These are phyloP conservation scores for Zygosaccharomyces rouxii DNA, from an alignment of 805 yeast genomes.

Conservation along the genomic window DNA sequence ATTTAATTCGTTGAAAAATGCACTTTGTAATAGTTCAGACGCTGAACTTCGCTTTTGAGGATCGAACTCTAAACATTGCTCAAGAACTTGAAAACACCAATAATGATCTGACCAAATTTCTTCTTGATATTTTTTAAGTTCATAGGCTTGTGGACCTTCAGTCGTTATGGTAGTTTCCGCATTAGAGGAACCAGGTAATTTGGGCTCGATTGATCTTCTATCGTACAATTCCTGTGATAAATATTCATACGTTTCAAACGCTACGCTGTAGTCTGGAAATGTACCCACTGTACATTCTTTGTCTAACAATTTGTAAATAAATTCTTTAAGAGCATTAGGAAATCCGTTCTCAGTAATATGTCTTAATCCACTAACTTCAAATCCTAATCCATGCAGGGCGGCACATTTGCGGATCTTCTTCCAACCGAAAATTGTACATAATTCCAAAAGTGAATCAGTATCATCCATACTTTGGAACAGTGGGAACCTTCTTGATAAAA, in stretches of 20 bases:
- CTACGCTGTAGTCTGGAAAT: slow-evolving; percentile 67
- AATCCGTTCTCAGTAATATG: slow-evolving; percentile 39
- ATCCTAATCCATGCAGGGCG: slow-evolving; percentile 78
- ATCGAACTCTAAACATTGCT: slow-evolving; percentile 55
- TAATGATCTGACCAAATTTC: slow-evolving; percentile 36
- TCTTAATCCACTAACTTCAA: slow-evolving; percentile 60
- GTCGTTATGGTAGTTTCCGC: slow-evolving; percentile 8
- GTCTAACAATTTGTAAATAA: slow-evolving; percentile 27
- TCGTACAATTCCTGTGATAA: slow-evolving; percentile 38
- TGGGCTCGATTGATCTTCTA: slow-evolving; percentile 31
- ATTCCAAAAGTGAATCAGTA: slow-evolving; percentile 82
- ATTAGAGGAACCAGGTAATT: slow-evolving; percentile 12
- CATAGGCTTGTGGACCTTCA: slow-evolving; percentile 18
- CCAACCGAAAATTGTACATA: slow-evolving; percentile 75
- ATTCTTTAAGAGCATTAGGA: slow-evolving; percentile 33
- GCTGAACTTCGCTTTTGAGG: slow-evolving; percentile 56
- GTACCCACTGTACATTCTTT: slow-evolving; percentile 47
- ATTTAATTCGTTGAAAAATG: slow-evolving; percentile 50
- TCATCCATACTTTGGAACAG: slow-evolving; percentile 93
- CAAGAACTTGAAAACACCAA: slow-evolving; percentile 50
- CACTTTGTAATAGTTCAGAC: slow-evolving; percentile 49
- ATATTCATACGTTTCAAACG: slow-evolving; percentile 55
- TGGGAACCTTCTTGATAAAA: slow-evolving; percentile 79
- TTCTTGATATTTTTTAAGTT: slow-evolving; percentile 31
- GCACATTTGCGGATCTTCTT: slow-evolving; percentile 72